Evolutionary conservation across 2,329 filamentous ascomycete genomes (phyloP), one percentile per base, ranked within the genome.

Genomic region (Zymoseptoria pseudotritici): DNA sequence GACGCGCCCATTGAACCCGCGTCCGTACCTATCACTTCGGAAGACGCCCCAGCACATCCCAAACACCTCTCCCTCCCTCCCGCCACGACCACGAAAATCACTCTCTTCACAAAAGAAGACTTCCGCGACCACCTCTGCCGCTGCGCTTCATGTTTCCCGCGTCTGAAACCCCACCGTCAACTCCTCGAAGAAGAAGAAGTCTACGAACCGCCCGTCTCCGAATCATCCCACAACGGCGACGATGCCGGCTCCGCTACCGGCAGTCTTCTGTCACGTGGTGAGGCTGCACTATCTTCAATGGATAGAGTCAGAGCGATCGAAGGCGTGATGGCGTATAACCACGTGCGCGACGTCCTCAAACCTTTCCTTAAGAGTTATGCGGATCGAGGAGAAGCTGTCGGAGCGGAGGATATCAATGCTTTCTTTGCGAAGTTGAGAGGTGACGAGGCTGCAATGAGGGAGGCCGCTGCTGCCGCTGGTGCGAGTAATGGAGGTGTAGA

Each of bases 301-400:
- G 94, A 99, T 72, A 89, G 94, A 2, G 93, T 97, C 7, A 83
- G 87, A 13, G 94, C 94, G 4, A 96, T 99, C 58, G 73, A 99
- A 74, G 94, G 94, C 17, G 93, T 96, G 53, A 97, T 97, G 91
- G 93, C 92, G 0, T 99, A 97, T 76, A 97, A 97, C 70, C 89
- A 96, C 69, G 82, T 99, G 61, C 94, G 95, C 71, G 92, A 97
- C 71, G 92, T 93, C 72, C 85, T 99, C n/a, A 96, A 93, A 79
- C 87, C 87, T 0, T 97, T 99, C 73, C 85, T 99, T 69, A 86
- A 92, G 75, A 89, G 95, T 51, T 99, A 96, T 73, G 94, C 94
- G 0, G 91, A 97, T 72, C 95, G 88, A 63, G 93, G 93, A 0
- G 80, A 89, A 74, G 86, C 90, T 0, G 92, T 99, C 21, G 87